phyloP scores from a whole-genome alignment of 176 grass and related monocot species.

The Urochloa ruziziensis region DNA sequence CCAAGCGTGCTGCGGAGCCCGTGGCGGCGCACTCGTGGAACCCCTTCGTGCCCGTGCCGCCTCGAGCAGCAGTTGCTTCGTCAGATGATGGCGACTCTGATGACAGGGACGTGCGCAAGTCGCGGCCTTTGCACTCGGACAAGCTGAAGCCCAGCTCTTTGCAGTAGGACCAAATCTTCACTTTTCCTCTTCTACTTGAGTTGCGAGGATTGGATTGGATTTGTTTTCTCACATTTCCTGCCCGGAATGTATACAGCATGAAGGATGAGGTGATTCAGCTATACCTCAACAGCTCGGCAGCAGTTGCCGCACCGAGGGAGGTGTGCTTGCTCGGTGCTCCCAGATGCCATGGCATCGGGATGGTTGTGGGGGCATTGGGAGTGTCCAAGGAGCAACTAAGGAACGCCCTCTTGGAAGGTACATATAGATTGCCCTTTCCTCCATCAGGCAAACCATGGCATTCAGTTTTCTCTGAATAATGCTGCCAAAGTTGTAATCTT shows the following conservation, averaged over 20 bases:
- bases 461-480: not conserved
- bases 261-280: slow-evolving; percentile 76
- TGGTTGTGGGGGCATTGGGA: slow-evolving; percentile 56
- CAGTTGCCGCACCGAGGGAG: not conserved
- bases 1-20: not conserved
- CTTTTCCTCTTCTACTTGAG: not conserved
- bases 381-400: slow-evolving; percentile 60
- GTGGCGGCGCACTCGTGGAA: slow-evolving; percentile 30
- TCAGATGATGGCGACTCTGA: not conserved
- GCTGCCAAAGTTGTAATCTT: not conserved
- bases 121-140: slow-evolving; percentile 59
- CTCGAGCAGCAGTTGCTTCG: not conserved
- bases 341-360: slow-evolving; percentile 58
- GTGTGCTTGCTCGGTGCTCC: slow-evolving; percentile 52
- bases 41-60: slow-evolving; percentile 30
- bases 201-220: not conserved
- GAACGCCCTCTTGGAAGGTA: slow-evolving; percentile 73
- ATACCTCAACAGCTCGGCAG: slow-evolving; percentile 35
- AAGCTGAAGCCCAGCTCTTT: slow-evolving; percentile 65
- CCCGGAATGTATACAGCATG: slow-evolving; percentile 32
- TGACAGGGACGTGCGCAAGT: slow-evolving; percentile 28
- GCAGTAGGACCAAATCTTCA: slow-evolving; percentile 43
- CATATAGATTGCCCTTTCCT: not conserved
- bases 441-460: not conserved
- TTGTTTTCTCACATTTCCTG: not conserved